phyloP scores from a whole-genome alignment of 768 basidiomycete species.

The Boletus fagicola region DNA sequence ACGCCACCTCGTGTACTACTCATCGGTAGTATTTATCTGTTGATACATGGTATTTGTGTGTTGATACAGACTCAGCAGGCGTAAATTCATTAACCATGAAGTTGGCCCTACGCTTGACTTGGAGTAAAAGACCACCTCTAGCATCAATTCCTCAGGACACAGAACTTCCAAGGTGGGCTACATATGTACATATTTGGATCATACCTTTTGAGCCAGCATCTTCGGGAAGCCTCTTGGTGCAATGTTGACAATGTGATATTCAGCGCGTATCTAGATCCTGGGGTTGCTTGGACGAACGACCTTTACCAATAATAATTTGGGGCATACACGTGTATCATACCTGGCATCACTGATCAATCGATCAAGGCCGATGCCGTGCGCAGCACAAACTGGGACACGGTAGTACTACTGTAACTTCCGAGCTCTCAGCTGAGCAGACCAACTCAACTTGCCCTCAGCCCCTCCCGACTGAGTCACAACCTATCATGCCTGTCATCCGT shows the following conservation, averaged over 20 bases:
- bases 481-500: constrained; percentile 14
- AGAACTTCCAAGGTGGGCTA: no score
- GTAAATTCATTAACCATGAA: no score
- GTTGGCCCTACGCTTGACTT: no score
- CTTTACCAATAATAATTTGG: no score
- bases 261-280: no score
- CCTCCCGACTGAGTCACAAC: neutral
- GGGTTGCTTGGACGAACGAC: no score
- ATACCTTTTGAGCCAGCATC: neutral
- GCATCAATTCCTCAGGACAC: no score
- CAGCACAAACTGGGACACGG: neutral
- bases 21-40: no score
- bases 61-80: no score
- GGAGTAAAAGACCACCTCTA: no score
- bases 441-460: neutral
- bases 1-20: no score
- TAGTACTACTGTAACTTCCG: neutral
- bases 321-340: neutral
- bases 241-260: neutral
- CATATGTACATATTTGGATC: neutral
- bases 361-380: neutral
- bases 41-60: no score
- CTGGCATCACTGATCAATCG: neutral
- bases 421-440: neutral
- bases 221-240: neutral